These are phyloP conservation scores for Rhodotorula sp. DNA, from an alignment of 1,284 basidiomycete species.

Conservation along the genomic window DNA sequence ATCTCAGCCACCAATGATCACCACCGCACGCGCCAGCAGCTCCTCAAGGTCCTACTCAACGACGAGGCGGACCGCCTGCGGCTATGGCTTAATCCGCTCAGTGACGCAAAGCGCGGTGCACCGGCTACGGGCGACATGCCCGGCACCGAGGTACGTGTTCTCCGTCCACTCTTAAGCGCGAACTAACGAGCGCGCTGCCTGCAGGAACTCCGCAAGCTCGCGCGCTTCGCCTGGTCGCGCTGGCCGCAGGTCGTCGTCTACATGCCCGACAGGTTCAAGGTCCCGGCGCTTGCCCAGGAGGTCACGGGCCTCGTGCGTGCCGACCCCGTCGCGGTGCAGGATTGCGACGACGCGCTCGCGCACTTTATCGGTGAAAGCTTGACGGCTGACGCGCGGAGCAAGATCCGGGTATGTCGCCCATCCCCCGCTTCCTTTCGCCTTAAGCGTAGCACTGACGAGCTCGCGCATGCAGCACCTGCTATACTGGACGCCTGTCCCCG, in stretches of 20 bases:
- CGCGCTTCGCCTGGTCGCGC: constrained; percentile 78
- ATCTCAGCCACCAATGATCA: constrained; percentile 47
- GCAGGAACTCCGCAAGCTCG: constrained; percentile 55
- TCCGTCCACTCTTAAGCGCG: constrained; percentile 59
- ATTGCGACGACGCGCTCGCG: constrained; percentile 74
- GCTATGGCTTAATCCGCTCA: constrained; percentile 89
- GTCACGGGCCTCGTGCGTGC: constrained; percentile 73
- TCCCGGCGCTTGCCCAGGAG: constrained; percentile 64
- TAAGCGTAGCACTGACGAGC: too few relatives aligned
- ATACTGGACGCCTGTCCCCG: constrained; percentile 86
- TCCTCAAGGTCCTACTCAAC: constrained; percentile 80
- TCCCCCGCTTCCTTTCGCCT: neutral
- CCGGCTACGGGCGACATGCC: constrained; percentile 55
- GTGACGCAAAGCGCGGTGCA: constrained; percentile 67
- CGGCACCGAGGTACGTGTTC: constrained; percentile 41
- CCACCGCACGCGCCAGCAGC: constrained; percentile 67
- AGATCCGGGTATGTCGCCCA: constrained; percentile 65
- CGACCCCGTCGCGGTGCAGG: constrained; percentile 69
- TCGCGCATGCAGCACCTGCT: constrained; percentile 66
- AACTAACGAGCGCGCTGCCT: neutral
- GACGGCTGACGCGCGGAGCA: constrained; percentile 61
- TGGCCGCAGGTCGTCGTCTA: constrained; percentile 80
- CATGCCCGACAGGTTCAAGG: constrained; percentile 83
- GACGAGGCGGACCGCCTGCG: constrained; percentile 82
- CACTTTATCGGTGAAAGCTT: constrained; percentile 75